Conservation (phyloP, 1,284 basidiomycete species). For the Anthracocystis panici-leucophaei region DNA sequence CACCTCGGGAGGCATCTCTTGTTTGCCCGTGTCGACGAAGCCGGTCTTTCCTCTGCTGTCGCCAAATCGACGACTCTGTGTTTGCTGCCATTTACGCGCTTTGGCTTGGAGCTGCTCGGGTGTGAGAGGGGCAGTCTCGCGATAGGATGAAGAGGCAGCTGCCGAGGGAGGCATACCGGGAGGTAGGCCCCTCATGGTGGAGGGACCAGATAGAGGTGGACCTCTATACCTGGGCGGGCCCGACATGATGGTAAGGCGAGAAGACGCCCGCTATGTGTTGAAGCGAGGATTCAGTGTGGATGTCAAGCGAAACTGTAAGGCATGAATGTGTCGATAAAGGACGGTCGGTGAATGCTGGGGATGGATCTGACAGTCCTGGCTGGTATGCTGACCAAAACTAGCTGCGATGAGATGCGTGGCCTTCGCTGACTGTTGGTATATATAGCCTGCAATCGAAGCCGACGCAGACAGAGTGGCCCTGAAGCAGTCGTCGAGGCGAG, state of each 20-base stretch:
- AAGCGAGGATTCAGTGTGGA: background rate
- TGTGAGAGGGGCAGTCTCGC: slow-evolving; percentile 73
- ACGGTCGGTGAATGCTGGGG: too few species aligned
- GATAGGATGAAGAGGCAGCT: slow-evolving; percentile 29
- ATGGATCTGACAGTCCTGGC: too few species aligned
- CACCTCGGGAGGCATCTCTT: slow-evolving; percentile 81
- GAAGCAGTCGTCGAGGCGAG: background rate
- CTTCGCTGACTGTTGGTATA: too few species aligned
- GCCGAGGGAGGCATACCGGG: slow-evolving; percentile 41
- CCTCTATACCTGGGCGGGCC: slow-evolving; percentile 56
- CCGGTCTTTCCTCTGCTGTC: slow-evolving; percentile 85
- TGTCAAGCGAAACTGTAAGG: background rate
- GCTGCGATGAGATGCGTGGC: too few species aligned
- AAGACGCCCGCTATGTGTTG: slow-evolving; percentile 5
- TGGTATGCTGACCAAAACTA: too few species aligned
- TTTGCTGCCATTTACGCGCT: slow-evolving; percentile 91
- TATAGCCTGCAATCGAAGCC: too few species aligned
- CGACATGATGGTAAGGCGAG: slow-evolving; percentile 38
- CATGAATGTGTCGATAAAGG: too few species aligned
- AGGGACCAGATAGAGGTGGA: slow-evolving; percentile 46
- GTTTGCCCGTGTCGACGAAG: slow-evolving; percentile 92
- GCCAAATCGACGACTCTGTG: slow-evolving; percentile 89
- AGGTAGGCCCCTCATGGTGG: slow-evolving; percentile 50
- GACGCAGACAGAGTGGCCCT: too few species aligned
- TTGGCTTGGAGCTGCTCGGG: slow-evolving; percentile 84